phyloP scores from a whole-genome alignment of 805 yeast species.

The Cyberlindnera japonica region DNA sequence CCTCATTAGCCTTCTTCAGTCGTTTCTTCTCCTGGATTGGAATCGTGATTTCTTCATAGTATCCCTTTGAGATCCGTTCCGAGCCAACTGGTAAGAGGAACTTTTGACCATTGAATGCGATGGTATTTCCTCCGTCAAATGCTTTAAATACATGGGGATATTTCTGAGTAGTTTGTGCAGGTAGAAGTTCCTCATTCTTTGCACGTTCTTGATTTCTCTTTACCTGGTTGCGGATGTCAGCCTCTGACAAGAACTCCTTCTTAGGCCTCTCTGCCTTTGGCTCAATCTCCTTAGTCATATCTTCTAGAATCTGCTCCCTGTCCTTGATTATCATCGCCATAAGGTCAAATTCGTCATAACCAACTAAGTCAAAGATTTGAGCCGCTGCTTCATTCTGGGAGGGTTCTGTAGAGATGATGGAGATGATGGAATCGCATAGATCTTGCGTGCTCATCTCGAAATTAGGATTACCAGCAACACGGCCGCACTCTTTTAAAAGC shows the following conservation, averaged over 20 bases:
- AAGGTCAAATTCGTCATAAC: slow-evolving; percentile 81
- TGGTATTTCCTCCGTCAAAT: slow-evolving; percentile 60
- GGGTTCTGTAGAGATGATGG: slow-evolving; percentile 33
- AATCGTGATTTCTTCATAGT: slow-evolving; percentile 76
- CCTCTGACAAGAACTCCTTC: slow-evolving; percentile 43
- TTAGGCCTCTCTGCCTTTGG: slow-evolving; percentile 19
- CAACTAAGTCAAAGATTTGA: slow-evolving; percentile 71
- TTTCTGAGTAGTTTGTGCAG: slow-evolving; percentile 42
- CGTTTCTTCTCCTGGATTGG: slow-evolving; percentile 62
- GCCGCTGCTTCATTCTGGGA: slow-evolving; percentile 66
- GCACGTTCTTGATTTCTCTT: slow-evolving; percentile 46
- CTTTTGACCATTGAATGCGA: slow-evolving; percentile 80
- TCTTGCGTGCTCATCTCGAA: slow-evolving; percentile 33
- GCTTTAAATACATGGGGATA: slow-evolving; percentile 88
- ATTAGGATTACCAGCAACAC: slow-evolving; percentile 33
- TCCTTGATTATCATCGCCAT: slow-evolving; percentile 59
- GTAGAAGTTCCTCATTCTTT: slow-evolving; percentile 45
- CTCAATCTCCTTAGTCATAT: slow-evolving; percentile 20
- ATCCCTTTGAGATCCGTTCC: slow-evolving; percentile 53
- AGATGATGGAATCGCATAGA: slow-evolving; percentile 27
- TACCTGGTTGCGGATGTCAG: slow-evolving; percentile 52
- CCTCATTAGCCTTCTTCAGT: slow-evolving; percentile 36
- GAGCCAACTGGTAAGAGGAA: slow-evolving; percentile 81
- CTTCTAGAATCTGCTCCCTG: slow-evolving; percentile 31
- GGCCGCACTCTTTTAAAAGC: slow-evolving; percentile 23